phyloP scores from a whole-genome alignment of 139 green algal species.

The Chlorella ohadii region DNA sequence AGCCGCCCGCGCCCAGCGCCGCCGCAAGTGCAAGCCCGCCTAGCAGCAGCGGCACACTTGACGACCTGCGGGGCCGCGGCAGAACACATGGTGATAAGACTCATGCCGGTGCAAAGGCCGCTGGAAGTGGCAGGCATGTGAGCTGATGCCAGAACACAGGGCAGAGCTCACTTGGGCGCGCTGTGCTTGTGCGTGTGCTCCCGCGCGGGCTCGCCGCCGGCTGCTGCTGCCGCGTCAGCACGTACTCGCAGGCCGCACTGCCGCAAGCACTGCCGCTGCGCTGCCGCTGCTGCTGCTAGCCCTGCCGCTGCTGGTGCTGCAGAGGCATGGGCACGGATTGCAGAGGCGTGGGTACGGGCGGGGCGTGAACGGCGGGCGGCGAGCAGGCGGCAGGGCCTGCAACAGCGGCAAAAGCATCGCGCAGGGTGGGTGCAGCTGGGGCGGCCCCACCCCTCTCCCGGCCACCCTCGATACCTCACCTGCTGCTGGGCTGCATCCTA shows the following conservation, averaged over 20 bases:
- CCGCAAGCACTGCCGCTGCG: background rate
- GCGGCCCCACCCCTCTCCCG: no score
- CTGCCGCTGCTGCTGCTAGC: background rate
- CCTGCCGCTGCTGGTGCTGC: background rate
- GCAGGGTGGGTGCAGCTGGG: no score
- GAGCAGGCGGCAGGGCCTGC: background rate
- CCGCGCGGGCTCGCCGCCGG: background rate
- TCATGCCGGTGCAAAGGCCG: background rate
- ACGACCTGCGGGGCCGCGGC: background rate
- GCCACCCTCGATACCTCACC: no score
- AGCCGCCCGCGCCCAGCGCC: background rate
- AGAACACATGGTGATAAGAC: background rate
- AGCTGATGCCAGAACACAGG: background rate
- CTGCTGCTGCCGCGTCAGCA: background rate
- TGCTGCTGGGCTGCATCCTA: no score
- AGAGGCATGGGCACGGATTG: background rate
- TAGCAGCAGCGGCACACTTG: conserved; percentile 11
- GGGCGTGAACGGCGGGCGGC: background rate
- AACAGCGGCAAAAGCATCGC: no score
- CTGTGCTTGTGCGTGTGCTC: background rate
- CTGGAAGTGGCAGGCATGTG: background rate
- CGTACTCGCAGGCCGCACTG: background rate
- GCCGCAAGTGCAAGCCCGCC: conserved; percentile 7
- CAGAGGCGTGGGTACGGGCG: no score
- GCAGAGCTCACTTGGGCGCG: background rate